Base-by-base conservation (phyloP, 1,139 yeast species). In the Magnusiomyces paraingens region DNA sequence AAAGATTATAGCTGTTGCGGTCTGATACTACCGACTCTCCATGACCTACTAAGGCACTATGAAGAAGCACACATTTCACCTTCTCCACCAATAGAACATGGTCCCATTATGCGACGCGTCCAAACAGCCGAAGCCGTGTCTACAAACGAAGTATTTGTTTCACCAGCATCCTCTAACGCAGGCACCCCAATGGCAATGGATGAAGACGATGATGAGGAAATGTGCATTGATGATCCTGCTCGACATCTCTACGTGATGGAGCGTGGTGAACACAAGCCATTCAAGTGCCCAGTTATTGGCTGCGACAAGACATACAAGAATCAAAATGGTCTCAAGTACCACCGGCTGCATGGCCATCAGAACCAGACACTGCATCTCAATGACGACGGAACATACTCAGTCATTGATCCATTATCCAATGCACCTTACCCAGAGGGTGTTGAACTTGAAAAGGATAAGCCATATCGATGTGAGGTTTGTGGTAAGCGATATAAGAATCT, bases 1-100 rank as follows among this genome's bases (percentile, higher is more conserved):
- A 88, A 87, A 69, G 99, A 93, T 72, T 93, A 93, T 71, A 83
- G 91, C 56, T 93, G 99, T 70, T 93, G 99, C 73, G 99, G 98
- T 36, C 86, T 87, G 68, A 75, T 86, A 45, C 77, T 94, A 56
- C 98, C 98, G 38, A 91, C 96, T 12, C 75, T 93, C 60, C 99
- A 93, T 70, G 99, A 93, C 70, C 76, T 93, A 59, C 77, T 93
- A 60, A 83, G 95, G 63, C 99, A 93, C 69, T 94, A 93, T 67
- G 99, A 94, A 69, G 98, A 93, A 70, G 91, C 95, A 45, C 99
- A 93, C 70, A 91, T 91, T 59, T 81, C 86, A 53, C 86, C 88
- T 43, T 51, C 78, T 73, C 82, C 72, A 48, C 76, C 78, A 4
- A 73, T 77, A 58, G 83, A 79, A 26, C 32, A 26, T 57, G 77